These are phyloP conservation scores for Amauroascus verrucosus DNA, from an alignment of 2,329 filamentous ascomycete genomes.

Conservation along the genomic window DNA sequence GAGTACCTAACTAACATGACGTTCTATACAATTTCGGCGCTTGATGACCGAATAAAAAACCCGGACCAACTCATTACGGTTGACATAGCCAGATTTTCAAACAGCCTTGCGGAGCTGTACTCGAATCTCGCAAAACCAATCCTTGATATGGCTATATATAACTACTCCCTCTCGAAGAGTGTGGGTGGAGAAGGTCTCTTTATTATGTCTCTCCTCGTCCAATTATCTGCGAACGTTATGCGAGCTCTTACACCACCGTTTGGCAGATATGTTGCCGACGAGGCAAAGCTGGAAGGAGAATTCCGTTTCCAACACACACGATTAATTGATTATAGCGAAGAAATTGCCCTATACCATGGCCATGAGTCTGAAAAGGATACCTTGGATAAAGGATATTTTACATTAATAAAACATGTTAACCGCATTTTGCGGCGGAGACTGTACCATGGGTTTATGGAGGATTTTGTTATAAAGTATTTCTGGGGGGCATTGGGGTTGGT, in stretches of 20 bases:
- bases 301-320: slow-evolving; percentile 92
- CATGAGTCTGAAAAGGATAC: slow-evolving; percentile 94
- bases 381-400: slow-evolving; percentile 96
- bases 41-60: slow-evolving; percentile 97
- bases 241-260: slow-evolving; percentile 89
- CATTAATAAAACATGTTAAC: slow-evolving; percentile 97
- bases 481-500: slow-evolving; percentile 90
- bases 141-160: slow-evolving; percentile 94
- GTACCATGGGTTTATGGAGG: slow-evolving; percentile 99
- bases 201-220: slow-evolving; percentile 88
- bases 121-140: slow-evolving; percentile 92
- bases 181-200: slow-evolving; percentile 95
- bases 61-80: slow-evolving; percentile 95
- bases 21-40: slow-evolving; percentile 88
- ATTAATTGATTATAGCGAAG: slow-evolving; percentile 91
- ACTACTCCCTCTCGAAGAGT: slow-evolving; percentile 81
- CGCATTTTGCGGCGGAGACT: slow-evolving; percentile 80
- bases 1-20: slow-evolving; percentile 96
- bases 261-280: slow-evolving; percentile 93
- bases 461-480: slow-evolving; percentile 99
- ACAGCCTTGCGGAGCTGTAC: slow-evolving; percentile 87
- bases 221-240: slow-evolving; percentile 88
- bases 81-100: slow-evolving; percentile 92
- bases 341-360: slow-evolving; percentile 82
- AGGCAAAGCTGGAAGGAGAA: slow-evolving; percentile 86